phyloP scores from a whole-genome alignment of 768 basidiomycete genomes.

The Hygrophorus russula region DNA sequence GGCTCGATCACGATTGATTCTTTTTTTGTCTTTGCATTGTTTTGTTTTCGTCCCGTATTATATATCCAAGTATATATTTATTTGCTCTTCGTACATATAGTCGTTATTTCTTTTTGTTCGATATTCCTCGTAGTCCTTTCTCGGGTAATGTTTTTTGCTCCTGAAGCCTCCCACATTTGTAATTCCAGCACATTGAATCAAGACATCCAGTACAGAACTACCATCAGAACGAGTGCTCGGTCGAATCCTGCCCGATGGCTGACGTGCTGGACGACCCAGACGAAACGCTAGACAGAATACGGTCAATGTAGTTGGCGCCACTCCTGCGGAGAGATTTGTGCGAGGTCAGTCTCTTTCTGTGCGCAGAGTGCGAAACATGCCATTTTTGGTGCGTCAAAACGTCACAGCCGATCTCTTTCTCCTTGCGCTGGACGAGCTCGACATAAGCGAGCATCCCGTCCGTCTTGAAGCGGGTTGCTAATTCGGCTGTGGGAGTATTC shows the following conservation, averaged over 20 bases:
- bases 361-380: conserved; percentile 24
- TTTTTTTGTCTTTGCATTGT: neutral
- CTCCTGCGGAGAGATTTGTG: conserved; percentile 41
- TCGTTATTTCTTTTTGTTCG: too few relatives aligned
- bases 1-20: neutral
- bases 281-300: conserved; percentile 73
- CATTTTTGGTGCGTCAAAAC: conserved; percentile 94
- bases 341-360: neutral
- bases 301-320: conserved; percentile 84
- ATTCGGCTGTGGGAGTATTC: conserved; percentile 41
- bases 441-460: conserved; percentile 94
- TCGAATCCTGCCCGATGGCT: conserved; percentile 77
- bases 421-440: conserved; percentile 76
- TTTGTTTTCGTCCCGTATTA: too few relatives aligned
- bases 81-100: too few relatives aligned
- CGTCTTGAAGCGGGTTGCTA: conserved; percentile 67
- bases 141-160: too few relatives aligned
- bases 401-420: conserved; percentile 81
- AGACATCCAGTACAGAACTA: neutral
- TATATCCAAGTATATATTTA: too few relatives aligned
- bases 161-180: too few relatives aligned
- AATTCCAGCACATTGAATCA: neutral
- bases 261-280: conserved; percentile 86
- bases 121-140: too few relatives aligned
- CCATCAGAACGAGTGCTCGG: conserved; percentile 68